These are phyloP conservation scores for Coemansia sp. DNA, from an alignment of 192 early-diverging fungal species.

Conservation along the genomic window DNA sequence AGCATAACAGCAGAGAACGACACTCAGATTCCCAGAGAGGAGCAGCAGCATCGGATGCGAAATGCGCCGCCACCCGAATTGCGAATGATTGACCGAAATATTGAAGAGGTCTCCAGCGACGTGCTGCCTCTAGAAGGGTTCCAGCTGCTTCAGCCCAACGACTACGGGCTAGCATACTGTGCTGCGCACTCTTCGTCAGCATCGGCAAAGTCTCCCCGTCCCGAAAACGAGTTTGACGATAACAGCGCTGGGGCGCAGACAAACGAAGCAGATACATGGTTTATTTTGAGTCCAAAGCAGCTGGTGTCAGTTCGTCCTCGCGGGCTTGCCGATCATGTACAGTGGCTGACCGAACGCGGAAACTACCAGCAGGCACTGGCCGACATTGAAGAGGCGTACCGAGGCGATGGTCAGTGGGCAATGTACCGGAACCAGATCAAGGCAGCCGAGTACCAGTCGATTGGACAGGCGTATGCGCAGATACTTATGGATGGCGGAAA, in stretches of 20 bases:
- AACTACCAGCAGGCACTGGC: constrained; percentile 79
- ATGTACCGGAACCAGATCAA: constrained; percentile 50
- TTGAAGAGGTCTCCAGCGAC: constrained; percentile 87
- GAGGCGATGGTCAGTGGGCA: constrained; percentile 55
- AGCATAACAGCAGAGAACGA: constrained; percentile 4
- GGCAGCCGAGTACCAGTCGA: constrained; percentile 62
- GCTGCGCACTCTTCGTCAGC: constrained; percentile 15
- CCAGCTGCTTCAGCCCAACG: constrained; percentile 87
- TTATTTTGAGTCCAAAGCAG: constrained; percentile 92
- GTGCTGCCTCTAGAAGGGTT: constrained; percentile 82
- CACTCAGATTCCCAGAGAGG: constrained; percentile 14
- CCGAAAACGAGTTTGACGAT: background rate
- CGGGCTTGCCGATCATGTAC: constrained; percentile 90
- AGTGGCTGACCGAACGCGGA: constrained; percentile 83
- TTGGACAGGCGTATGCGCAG: constrained; percentile 80
- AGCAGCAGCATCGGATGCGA: constrained; percentile 20
- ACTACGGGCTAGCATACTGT: constrained; percentile 81
- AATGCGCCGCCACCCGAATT: constrained; percentile 81
- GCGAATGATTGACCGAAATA: constrained; percentile 77
- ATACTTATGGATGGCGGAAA: constrained; percentile 71
- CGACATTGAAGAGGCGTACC: constrained; percentile 61
- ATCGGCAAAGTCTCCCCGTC: background rate
- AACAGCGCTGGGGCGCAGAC: background rate
- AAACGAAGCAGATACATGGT: constrained; percentile 76
- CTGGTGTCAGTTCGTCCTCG: constrained; percentile 84